Base-by-base conservation (phyloP, 495 filamentous ascomycete species). In the Cryomyces minteri region DNA sequence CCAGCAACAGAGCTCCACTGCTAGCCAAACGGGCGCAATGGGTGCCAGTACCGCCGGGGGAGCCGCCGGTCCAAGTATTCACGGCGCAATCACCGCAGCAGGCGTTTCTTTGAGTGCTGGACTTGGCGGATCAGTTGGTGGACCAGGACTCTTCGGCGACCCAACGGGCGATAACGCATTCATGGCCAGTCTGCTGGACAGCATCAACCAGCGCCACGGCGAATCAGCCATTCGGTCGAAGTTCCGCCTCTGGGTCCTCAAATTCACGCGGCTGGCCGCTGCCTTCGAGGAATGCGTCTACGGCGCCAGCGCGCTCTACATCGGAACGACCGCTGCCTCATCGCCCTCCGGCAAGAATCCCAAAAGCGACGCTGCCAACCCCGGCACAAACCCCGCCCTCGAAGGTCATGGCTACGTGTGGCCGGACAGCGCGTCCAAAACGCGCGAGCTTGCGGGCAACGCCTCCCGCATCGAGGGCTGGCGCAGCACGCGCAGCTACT, bases 251-350 rank as follows among this genome's bases (percentile, higher is more conserved):
- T 96, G 88, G 74, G 77, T 95, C 10, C 67, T 78, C 43, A 86
- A 85, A 55, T 96, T 99, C 63, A 85, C 84, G 5, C 77, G 88
- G 11, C 77, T 96, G 33, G 80, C 90, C 5, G 86, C 90, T 1
- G 85, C 85, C 9, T 96, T 96, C 53, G 90, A 99, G 58, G 90
- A 96, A 61, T 75, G 74, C 29, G 90, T 99, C 5, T 95, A 88
- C 52, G 92, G 90, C 12, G 82, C 82, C 12, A 85, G 80, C 42
- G 82, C 88, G 29, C 69, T 98, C n/a, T 86, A 88, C 57, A 83
- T 92, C 40, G 85, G 86, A 18, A 25, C 18, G 18, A 25, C 18
- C 18, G 18, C 42, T 29, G 28, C 42, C 18, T 46, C 37, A 6
- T 43, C 49, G 10, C 39, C 31, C 5, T 41, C 48, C 28, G 38